A percentile compares a stretch with the other conserved stretches of the same genome.
Conservation (phyloP, 2,329 filamentous ascomycete species). For the Monosporascus sp. region DNA sequence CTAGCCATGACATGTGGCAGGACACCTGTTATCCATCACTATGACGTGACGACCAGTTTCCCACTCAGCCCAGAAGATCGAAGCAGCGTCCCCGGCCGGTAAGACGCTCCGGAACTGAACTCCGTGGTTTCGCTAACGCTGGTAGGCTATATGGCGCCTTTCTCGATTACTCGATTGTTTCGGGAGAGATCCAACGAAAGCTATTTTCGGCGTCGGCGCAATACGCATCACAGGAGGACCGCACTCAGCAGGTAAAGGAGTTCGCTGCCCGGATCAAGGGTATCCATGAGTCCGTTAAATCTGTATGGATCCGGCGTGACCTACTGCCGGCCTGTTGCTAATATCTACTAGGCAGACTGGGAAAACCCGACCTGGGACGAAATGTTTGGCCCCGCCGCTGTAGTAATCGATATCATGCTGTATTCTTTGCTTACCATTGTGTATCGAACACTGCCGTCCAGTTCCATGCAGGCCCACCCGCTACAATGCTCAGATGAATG, state of each 20-base stretch:
- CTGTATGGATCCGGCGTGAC: conserved; percentile 7
- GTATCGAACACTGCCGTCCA: conserved; percentile 9
- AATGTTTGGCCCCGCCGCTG: conserved; percentile 2
- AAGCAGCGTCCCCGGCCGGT: conserved; percentile 2
- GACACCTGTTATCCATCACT: conserved; percentile 22
- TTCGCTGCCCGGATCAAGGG: conserved; percentile 12
- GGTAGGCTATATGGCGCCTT: conserved; percentile 15
- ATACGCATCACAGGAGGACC: conserved; percentile 11
- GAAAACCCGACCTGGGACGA: conserved; percentile 7
- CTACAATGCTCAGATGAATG: conserved; percentile 22
- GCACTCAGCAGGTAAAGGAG: conserved; percentile 11
- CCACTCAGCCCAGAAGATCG: background rate
- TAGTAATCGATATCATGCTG: conserved; percentile 8
- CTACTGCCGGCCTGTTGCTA: background rate
- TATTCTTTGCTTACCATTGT: conserved; percentile 9
- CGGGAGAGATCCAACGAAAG: conserved; percentile 19
- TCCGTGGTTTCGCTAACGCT: conserved; percentile 2
- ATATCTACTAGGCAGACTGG: conserved; percentile 1
- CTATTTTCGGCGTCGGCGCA: conserved; percentile 21
- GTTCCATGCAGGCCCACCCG: conserved; percentile 9
- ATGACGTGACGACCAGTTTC: conserved; percentile 19
- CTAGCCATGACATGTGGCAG: conserved; percentile 23
- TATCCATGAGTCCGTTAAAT: conserved; percentile 10
- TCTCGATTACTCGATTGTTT: conserved; percentile 15
- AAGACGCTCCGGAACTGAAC: background rate